A percentile compares a stretch with the other conserved stretches of the same genome.
These are phyloP conservation scores for Physcia stellaris DNA, from an alignment of 495 filamentous ascomycete species.

Conservation along the genomic window DNA sequence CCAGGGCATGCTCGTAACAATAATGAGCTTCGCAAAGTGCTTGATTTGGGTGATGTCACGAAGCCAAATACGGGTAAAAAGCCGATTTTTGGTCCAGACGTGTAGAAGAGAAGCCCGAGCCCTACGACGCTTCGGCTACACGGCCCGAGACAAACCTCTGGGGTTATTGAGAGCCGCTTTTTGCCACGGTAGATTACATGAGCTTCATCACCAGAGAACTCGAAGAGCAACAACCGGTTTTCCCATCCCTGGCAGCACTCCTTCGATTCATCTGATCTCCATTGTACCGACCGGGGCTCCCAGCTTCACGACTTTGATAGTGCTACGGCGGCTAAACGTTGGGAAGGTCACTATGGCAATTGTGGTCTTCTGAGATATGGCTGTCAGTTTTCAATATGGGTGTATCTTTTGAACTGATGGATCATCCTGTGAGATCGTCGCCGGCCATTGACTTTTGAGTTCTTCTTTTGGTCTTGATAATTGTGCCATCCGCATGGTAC, in stretches of 20 bases:
- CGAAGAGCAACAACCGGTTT: conserved; percentile 86
- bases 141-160: too few species aligned
- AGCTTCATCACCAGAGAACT: conserved; percentile 65
- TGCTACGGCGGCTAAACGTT: conserved; percentile 64
- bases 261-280: conserved; percentile 83
- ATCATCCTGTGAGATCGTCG: conserved; percentile 74
- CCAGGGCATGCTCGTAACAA: too few species aligned
- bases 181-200: too few species aligned
- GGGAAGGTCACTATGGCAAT: conserved; percentile 78
- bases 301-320: conserved; percentile 61
- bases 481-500: conserved; percentile 75
- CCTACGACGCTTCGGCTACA: too few species aligned
- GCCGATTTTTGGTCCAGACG: too few species aligned
- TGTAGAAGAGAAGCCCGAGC: too few species aligned
- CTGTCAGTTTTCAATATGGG: conserved; percentile 75
- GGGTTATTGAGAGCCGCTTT: too few species aligned
- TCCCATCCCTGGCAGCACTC: conserved; percentile 54
- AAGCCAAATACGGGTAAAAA: too few species aligned
- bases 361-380: conserved; percentile 60
- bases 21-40: too few species aligned
- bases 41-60: too few species aligned
- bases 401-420: conserved; percentile 88
- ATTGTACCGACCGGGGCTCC: conserved; percentile 79
- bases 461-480: conserved; percentile 72
- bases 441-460: conserved; percentile 56